Base-by-base conservation (phyloP, 1,284 basidiomycete species). In the Puccinia polysora region DNA sequence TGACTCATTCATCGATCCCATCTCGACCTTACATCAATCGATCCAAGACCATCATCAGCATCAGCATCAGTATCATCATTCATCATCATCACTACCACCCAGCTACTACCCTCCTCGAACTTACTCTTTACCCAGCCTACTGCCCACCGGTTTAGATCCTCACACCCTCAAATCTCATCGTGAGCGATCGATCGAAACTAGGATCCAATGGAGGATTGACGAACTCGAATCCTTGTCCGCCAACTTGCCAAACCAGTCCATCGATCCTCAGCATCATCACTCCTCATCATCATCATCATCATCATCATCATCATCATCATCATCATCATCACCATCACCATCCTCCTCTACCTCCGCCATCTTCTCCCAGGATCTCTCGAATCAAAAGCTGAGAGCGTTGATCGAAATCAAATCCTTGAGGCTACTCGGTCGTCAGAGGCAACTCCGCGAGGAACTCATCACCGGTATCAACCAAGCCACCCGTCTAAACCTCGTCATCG, bases 351-450 rank as follows among this genome's bases (percentile, higher is more conserved):
- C 18, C 34, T 38, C 30, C 7, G 64, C 76, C 78, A 55, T 79
- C 76, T 69, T 76, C 30, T 74, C n/a, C n/a, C n/a, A n/a, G n/a
- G 78, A 71, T 15, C 25, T 55, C 78, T 55, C 72, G 15, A 65
- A 55, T 55, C 64, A 79, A 76, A 94, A 95, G 79, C 83, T 97
- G 20, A 87, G 88, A 65, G 91, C 92, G 0, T 82, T 95, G 69
- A 97, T 98, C 76, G 95, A 98, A 82, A 87, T 97, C 79, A 96
- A 97, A 79, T 86, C 87, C 8, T 85, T 98, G n/a, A 87, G 89
- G 20, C 85, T 98, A 23, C 84, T 96, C 30, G 89, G 93, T 73
- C 94, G 93, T 80, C 96, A 99, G 79, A 86, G 89, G 30, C 84
- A 86, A 32, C 83, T 97, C 77, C 87, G 94, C 4, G 89, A 92